Evolutionary conservation across 208 protist genomes (phyloP).

Genomic region (Trypanosoma scelopori): DNA sequence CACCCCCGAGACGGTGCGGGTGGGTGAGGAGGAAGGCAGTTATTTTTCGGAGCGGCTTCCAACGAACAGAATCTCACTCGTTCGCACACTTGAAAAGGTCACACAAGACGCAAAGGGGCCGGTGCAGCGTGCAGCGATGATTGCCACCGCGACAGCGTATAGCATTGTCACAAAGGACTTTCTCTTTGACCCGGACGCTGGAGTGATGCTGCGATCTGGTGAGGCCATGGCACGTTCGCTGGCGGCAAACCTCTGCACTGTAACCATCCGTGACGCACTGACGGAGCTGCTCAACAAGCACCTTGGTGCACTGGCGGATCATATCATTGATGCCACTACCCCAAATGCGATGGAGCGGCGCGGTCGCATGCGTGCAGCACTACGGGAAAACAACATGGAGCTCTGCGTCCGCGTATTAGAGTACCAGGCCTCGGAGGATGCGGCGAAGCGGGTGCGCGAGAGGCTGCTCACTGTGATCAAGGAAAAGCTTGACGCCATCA

Average conservation of each 20-base stretch:
- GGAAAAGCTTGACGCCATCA: slow-evolving; percentile 59
- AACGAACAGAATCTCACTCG: slow-evolving; percentile 45
- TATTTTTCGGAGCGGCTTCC: slow-evolving; percentile 26
- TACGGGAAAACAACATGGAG: slow-evolving; percentile 62
- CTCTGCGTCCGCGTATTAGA: slow-evolving; percentile 76
- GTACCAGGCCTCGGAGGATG: slow-evolving; percentile 93
- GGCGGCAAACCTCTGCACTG: slow-evolving; percentile 75
- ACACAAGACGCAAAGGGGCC: slow-evolving; percentile 87
- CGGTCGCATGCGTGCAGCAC: slow-evolving; percentile 15
- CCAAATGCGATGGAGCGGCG: slow-evolving; percentile 19
- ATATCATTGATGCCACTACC: slow-evolving; percentile 40
- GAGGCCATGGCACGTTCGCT: slow-evolving; percentile 84
- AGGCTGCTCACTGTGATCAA: slow-evolving; percentile 69
- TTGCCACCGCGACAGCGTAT: slow-evolving; percentile 91
- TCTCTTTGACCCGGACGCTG: slow-evolving; percentile 88
- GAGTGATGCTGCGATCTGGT: slow-evolving; percentile 54
- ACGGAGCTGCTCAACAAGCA: slow-evolving; percentile 50
- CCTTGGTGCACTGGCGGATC: slow-evolving; percentile 18
- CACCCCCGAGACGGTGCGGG: slow-evolving; percentile 45
- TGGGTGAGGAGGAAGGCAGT: slow-evolving; percentile 37
- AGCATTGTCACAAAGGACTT: slow-evolving; percentile 97
- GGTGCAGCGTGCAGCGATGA: slow-evolving; percentile 92
- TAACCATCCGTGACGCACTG: slow-evolving; percentile 92
- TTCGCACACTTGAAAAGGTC: slow-evolving; percentile 73
- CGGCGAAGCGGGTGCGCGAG: slow-evolving; percentile 57